These are phyloP conservation scores for Triticum turgidum DNA, from an alignment of 176 grass and related monocot genomes.

Conservation along the genomic window DNA sequence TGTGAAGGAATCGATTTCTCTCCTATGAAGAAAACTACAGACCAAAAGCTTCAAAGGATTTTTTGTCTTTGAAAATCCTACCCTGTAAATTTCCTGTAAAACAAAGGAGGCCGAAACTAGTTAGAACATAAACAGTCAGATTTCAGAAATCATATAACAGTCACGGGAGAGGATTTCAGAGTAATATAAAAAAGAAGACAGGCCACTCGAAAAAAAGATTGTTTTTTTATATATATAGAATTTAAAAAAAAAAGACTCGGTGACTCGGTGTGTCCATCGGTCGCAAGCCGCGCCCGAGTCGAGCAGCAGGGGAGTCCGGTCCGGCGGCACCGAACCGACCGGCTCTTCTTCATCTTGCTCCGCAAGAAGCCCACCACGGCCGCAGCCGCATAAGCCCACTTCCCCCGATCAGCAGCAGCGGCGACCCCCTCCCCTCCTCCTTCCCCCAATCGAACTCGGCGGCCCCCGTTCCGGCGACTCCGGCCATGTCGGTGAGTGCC, in stretches of 20 bases:
- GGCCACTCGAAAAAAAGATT: too few relatives aligned
- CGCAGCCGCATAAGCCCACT: background rate
- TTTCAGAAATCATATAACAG: too few relatives aligned
- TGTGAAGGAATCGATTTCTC: too few relatives aligned
- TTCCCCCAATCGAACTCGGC: background rate
- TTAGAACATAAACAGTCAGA: too few relatives aligned
- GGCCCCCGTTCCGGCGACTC: background rate
- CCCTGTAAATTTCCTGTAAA: too few relatives aligned
- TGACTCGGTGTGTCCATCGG: background rate
- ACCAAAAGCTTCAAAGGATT: too few relatives aligned
- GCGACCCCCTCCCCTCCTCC: background rate
- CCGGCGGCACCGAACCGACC: background rate
- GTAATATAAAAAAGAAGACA: too few relatives aligned
- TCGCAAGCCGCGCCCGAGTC: background rate
- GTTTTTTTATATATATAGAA: too few relatives aligned
- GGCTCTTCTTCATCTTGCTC: conserved; percentile 36
- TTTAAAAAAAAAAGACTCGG: background rate
- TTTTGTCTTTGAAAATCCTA: too few relatives aligned
- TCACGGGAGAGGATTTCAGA: too few relatives aligned
- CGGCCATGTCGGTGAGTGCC: conserved; percentile 48
- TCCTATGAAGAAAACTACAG: too few relatives aligned
- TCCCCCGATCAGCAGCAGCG: background rate
- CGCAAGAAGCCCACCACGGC: conserved; percentile 40
- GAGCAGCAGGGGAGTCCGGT: background rate
- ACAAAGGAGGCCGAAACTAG: too few relatives aligned